Evolutionary conservation across 1,284 basidiomycete species (phyloP).

Genomic region (Trametes versicolor): DNA sequence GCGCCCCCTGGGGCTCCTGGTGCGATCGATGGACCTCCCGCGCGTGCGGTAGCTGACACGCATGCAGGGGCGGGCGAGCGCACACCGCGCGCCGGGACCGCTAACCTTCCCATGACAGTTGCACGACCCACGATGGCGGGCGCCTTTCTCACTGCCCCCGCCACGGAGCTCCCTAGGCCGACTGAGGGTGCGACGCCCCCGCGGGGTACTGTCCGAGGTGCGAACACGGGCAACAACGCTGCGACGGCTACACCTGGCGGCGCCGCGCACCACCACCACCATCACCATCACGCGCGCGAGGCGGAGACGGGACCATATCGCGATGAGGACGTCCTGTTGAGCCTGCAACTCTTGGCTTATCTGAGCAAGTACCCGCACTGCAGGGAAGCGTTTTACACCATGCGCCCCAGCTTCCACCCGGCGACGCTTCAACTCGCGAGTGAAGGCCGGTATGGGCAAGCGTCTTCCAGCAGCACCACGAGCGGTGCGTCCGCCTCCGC

Average conservation of each 20-base stretch:
- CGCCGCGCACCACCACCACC: constrained; percentile 35
- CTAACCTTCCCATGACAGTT: constrained; percentile 41
- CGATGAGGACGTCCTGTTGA: constrained; percentile 94
- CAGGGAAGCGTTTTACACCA: constrained; percentile 94
- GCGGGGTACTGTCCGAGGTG: constrained; percentile 28
- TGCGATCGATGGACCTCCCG: constrained; percentile 60
- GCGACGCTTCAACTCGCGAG: constrained; percentile 58
- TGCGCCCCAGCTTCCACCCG: constrained; percentile 77
- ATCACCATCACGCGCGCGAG: constrained; percentile 49
- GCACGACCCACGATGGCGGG: constrained; percentile 23
- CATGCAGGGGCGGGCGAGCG: constrained; percentile 42
- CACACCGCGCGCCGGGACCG: constrained; percentile 43
- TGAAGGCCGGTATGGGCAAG: constrained; percentile 19
- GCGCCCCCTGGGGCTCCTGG: constrained; percentile 86
- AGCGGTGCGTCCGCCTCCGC: constrained; percentile 3
- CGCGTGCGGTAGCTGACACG: constrained; percentile 37
- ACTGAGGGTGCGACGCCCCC: constrained; percentile 20
- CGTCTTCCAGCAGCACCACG: constrained; percentile 8
- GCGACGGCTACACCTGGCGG: constrained; percentile 14
- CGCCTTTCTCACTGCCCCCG: constrained; percentile 21
- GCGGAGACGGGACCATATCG: constrained; percentile 75
- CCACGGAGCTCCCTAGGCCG: constrained; percentile 10
- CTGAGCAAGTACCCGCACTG: constrained; percentile 99
- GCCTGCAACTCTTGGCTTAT: constrained; percentile 94
- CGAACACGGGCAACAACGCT: constrained; percentile 24